Conservation (phyloP, 2,329 filamentous ascomycete species). For the Aspergillus novofumigatus region DNA sequence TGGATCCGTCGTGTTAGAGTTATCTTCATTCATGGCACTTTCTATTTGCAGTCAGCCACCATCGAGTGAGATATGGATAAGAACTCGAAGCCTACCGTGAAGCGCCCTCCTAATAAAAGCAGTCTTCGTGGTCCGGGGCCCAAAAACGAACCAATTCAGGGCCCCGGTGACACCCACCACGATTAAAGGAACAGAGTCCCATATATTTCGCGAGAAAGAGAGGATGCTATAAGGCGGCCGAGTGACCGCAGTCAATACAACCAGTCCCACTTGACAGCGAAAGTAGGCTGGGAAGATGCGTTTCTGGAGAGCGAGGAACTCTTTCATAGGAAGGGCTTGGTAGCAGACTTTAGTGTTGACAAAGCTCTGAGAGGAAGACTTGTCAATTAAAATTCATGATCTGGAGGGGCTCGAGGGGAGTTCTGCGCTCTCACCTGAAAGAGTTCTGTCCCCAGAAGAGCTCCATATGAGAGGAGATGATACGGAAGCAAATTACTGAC, state of each 20-base stretch:
- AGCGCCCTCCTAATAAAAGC: constrained; percentile 30
- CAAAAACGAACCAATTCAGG: constrained; percentile 36
- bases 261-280: constrained; percentile 31
- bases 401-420: background rate
- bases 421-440: constrained; percentile 24
- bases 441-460: constrained; percentile 37
- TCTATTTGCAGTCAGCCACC: background rate
- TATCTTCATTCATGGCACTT: background rate
- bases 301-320: constrained; percentile 39
- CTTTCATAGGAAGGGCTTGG: constrained; percentile 29
- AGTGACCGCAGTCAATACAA: constrained; percentile 31
- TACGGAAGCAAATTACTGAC: constrained; percentile 24
- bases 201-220: constrained; percentile 21
- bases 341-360: constrained; percentile 40
- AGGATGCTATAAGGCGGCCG: constrained; percentile 29
- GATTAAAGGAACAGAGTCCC: constrained; percentile 24
- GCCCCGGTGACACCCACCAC: constrained; percentile 28
- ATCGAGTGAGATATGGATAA: background rate
- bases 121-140: constrained; percentile 31
- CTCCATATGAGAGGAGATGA: constrained; percentile 38
- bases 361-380: constrained; percentile 28
- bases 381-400: background rate
- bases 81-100: constrained; percentile 10
- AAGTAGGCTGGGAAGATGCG: constrained; percentile 41
- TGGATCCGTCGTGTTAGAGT: background rate